A percentile compares a stretch with the other conserved stretches of the same genome.
Evolutionary conservation across 148 eudicot species (phyloP).

Genomic region (Mesembryanthemum crystallinum): DNA sequence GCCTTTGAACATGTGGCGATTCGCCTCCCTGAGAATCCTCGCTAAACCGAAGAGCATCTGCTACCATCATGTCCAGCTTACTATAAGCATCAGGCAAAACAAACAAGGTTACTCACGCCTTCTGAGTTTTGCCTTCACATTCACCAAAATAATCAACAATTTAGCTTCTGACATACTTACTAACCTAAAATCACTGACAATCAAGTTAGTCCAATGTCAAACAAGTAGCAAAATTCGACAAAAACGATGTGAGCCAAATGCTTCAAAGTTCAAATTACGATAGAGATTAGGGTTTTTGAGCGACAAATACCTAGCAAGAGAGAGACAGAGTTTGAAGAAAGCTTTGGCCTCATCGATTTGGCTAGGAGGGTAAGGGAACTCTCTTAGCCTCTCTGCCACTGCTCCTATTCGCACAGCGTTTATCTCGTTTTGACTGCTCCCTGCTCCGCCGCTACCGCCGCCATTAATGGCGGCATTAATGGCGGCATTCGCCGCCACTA

Average conservation of each 20-base stretch:
- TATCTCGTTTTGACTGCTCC: not conserved
- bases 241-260: not conserved
- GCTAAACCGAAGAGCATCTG: not conserved
- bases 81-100: conserved; percentile 20
- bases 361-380: not conserved
- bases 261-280: no score
- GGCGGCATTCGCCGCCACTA: not conserved
- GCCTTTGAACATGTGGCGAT: conserved; percentile 19
- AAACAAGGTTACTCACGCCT: not conserved
- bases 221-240: not conserved
- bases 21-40: conserved; percentile 14
- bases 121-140: conserved; percentile 6
- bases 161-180: not conserved
- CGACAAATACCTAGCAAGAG: conserved; percentile 40
- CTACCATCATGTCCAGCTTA: conserved; percentile 13
- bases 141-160: not conserved
- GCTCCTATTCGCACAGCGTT: conserved; percentile 12
- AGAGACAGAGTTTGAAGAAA: conserved; percentile 33
- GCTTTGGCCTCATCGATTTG: no score
- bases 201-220: not conserved
- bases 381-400: not conserved
- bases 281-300: conserved; percentile 16
- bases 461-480: not conserved
- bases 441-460: not conserved
- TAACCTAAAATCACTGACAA: not conserved